Evolutionary conservation across 371 early-diverging fungal genomes (phyloP).

Genomic region (Catenaria anguillulae): DNA sequence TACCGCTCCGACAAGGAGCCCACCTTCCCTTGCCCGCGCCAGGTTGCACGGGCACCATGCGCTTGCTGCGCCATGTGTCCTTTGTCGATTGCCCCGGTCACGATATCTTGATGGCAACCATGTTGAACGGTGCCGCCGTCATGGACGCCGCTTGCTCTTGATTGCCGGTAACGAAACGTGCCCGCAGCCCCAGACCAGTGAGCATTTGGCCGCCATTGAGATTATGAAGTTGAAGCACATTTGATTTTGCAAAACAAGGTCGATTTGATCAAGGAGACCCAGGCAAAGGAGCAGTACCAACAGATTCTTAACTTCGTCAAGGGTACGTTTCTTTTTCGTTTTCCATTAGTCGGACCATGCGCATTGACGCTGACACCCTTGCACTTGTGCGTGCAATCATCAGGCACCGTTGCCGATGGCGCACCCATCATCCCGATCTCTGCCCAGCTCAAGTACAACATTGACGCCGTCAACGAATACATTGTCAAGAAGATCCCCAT

Average conservation of each 20-base stretch:
- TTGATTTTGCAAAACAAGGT: conserved; percentile 99
- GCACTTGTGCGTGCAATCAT: too few relatives aligned
- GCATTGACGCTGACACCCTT: too few relatives aligned
- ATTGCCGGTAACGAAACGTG: conserved; percentile 99
- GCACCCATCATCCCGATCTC: conserved; percentile 99
- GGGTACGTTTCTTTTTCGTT: conserved; percentile 23
- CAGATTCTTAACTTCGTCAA: conserved; percentile 90
- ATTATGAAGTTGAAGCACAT: conserved; percentile 98
- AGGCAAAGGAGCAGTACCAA: conserved; percentile 89
- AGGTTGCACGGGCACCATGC: conserved; percentile 77
- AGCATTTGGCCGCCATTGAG: conserved; percentile 99
- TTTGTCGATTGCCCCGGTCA: conserved; percentile 98
- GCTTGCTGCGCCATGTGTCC: conserved; percentile 84
- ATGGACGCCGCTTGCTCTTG: conserved; percentile 99
- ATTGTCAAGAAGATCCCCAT: conserved; percentile 97
- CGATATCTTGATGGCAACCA: conserved; percentile 99
- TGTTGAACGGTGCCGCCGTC: conserved; percentile 99
- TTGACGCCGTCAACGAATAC: conserved; percentile 98
- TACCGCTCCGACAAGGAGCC: conserved; percentile 73
- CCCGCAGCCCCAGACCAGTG: conserved; percentile 99
- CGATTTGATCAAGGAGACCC: conserved; percentile 92
- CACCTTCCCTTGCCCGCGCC: conserved; percentile 75
- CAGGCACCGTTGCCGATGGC: conserved; percentile 76
- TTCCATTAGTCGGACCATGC: too few relatives aligned
- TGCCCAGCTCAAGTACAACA: conserved; percentile 98